Evolutionary conservation across 257 asterid genomes (phyloP).

Genomic region (Vinca minor): DNA sequence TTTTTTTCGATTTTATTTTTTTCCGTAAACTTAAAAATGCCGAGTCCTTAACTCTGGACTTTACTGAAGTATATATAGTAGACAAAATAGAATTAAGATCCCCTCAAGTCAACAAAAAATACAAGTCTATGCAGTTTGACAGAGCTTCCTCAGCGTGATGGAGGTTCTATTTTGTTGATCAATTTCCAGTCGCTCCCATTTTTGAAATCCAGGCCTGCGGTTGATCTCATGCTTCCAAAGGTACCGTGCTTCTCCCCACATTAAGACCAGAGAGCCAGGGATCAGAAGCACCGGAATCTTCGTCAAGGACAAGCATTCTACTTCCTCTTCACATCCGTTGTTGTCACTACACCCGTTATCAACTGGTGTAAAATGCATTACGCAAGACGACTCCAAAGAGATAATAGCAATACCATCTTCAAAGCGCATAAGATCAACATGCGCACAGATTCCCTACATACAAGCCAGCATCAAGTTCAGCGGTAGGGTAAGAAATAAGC

Average conservation of each 20-base stretch:
- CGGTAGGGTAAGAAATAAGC: not conserved
- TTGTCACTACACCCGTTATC: conserved; percentile 14
- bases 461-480: not conserved
- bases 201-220: conserved; percentile 66
- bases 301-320: not conserved
- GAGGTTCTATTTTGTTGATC: conserved; percentile 65
- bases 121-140: no score
- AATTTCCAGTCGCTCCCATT: conserved; percentile 56
- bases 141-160: conserved; percentile 60
- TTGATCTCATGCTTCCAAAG: conserved; percentile 83
- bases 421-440: conserved; percentile 83
- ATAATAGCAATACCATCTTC: conserved; percentile 85
- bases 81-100: no score
- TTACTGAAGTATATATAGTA: no score
- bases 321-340: conserved; percentile 1
- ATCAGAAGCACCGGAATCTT: conserved; percentile 53
- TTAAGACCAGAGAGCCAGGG: conserved; percentile 64
- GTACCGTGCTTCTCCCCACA: conserved; percentile 90
- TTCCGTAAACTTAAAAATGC: no score
- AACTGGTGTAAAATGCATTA: conserved; percentile 62
- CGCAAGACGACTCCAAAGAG: conserved; percentile 68
- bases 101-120: no score
- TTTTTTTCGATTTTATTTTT: no score
- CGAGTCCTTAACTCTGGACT: no score
- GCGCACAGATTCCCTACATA: conserved; percentile 77